A percentile compares a stretch with the other conserved stretches of the same genome.
Evolutionary conservation across 768 basidiomycete genomes (phyloP).

Genomic region (Amanita brunnescens): DNA sequence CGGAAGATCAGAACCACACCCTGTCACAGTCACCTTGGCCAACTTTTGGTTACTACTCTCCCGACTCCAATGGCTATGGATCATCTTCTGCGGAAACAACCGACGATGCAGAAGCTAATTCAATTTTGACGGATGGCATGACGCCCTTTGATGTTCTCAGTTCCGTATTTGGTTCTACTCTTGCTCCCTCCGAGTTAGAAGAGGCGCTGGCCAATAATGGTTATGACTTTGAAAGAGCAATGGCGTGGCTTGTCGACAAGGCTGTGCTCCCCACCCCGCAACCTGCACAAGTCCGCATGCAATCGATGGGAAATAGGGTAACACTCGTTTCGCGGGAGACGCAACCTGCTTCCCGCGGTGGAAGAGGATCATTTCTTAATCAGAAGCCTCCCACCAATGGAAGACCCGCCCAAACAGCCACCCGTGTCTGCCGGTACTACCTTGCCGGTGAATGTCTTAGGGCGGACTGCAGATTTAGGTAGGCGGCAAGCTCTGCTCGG

Average conservation of each 20-base stretch:
- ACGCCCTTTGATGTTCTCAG: slow-evolving; percentile 94
- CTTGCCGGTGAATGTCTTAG: slow-evolving; percentile 92
- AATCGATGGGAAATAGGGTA: slow-evolving; percentile 59
- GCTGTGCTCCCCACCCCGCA: slow-evolving; percentile 40
- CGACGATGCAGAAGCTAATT: slow-evolving; percentile 34
- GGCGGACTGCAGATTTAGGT: slow-evolving; percentile 98
- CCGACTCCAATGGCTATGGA: slow-evolving; percentile 14
- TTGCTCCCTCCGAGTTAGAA: slow-evolving; percentile 87
- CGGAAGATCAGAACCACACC: slow-evolving; percentile 36
- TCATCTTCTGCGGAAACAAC: slow-evolving; percentile 15
- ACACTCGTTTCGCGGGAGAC: slow-evolving; percentile 55
- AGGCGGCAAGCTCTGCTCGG: slow-evolving; percentile 14
- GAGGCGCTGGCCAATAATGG: slow-evolving; percentile 82
- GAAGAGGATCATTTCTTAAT: slow-evolving; percentile 28
- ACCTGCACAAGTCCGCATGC: slow-evolving; percentile 40
- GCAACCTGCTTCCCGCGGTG: slow-evolving; percentile 27
- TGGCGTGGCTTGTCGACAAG: slow-evolving; percentile 89
- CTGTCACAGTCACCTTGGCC: slow-evolving; percentile 21
- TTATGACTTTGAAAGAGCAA: slow-evolving; percentile 93
- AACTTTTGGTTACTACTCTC: slow-evolving; percentile 13
- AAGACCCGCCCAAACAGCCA: slow-evolving; percentile 50
- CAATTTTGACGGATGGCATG: slow-evolving; percentile 82
- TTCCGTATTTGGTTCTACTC: slow-evolving; percentile 86
- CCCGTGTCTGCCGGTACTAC: slow-evolving; percentile 92
- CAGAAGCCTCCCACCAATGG: slow-evolving; percentile 41